Evolutionary conservation across 176 grass and related monocot species (phyloP).

Genomic region (Typha latifolia): DNA sequence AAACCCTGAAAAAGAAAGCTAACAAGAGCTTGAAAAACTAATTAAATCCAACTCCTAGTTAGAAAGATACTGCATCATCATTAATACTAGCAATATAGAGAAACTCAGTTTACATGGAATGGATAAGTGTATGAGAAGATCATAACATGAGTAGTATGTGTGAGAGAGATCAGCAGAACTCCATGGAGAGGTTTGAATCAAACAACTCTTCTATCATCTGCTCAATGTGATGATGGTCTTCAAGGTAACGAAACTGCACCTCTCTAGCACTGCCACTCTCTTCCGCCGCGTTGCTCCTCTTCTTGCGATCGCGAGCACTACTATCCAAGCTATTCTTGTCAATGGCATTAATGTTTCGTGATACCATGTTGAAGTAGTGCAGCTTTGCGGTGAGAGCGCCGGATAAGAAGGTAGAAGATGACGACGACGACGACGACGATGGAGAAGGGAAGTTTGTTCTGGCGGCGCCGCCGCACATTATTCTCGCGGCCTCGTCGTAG

Average conservation of each 20-base stretch:
- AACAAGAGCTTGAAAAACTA: no score
- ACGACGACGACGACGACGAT: not conserved
- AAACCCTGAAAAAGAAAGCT: no score
- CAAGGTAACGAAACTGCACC: not conserved
- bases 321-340: not conserved
- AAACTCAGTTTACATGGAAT: no score
- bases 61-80: no score
- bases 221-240: constrained; percentile 5
- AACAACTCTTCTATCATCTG: constrained; percentile 19
- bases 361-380: constrained; percentile 4
- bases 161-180: not conserved
- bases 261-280: not conserved
- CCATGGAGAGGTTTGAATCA: constrained; percentile 1
- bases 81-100: no score
- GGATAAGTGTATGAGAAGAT: no score
- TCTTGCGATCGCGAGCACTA: not conserved
- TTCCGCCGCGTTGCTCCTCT: not conserved
- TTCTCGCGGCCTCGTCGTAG: constrained; percentile 11
- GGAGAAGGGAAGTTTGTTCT: constrained; percentile 8
- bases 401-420: constrained; percentile 1
- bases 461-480: constrained; percentile 3
- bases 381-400: constrained; percentile 8
- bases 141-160: no score
- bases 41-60: no score
- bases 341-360: not conserved